Conservation (phyloP, 306 rosid species). For the Glycine soja region DNA sequence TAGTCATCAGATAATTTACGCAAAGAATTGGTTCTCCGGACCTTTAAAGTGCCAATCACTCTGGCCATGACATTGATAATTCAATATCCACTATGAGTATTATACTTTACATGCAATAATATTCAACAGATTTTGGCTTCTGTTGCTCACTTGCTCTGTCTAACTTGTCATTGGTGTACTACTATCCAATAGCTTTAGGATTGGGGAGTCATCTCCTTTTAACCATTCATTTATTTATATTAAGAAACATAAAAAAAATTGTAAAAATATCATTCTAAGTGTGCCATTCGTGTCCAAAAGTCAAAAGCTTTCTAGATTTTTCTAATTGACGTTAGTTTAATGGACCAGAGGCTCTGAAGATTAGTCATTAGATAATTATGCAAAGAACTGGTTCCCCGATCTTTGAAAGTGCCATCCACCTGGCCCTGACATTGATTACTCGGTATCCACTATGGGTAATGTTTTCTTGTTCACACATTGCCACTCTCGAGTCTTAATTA, state of each 20-base stretch:
- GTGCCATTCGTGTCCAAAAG: not conserved
- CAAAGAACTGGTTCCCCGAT: conserved; percentile 20
- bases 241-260: not conserved
- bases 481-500: not conserved
- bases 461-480: not conserved
- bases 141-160: not conserved
- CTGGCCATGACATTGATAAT: conserved; percentile 13
- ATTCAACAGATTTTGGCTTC: not conserved
- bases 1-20: not conserved
- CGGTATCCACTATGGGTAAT: not conserved
- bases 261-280: not conserved
- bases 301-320: not conserved
- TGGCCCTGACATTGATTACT: too few species aligned
- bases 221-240: not conserved
- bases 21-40: too few species aligned
- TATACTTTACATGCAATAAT: not conserved
- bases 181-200: not conserved
- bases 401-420: conserved; percentile 38
- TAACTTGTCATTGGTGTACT: not conserved
- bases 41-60: conserved; percentile 38
- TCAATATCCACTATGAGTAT: not conserved
- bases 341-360: conserved; percentile 31
- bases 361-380: not conserved
- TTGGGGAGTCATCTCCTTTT: too few species aligned
- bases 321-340: not conserved